Evolutionary conservation across 1,284 basidiomycete species (phyloP), one percentile per base, ranked within the genome.

Genomic region (Farysia itapuensis): DNA sequence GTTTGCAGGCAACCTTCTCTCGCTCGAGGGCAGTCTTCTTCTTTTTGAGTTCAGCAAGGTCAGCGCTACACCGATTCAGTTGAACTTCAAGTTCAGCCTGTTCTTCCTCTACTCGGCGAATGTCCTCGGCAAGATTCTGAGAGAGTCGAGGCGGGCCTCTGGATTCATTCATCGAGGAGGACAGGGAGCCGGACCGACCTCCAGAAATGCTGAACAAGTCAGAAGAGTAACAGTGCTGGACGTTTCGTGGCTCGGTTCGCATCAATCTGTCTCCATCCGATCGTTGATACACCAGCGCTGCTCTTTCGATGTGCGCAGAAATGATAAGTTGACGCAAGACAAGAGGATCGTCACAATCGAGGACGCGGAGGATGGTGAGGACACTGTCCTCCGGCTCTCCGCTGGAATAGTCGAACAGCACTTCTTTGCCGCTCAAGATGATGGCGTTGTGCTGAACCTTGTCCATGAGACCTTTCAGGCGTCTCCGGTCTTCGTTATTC

Each of bases 301-400:
- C 82, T 14, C 81, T 80, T 76, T 98, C 94, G 43, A 96, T 89
- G 31, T 78, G 78, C 16, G 78, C 78, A 29, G 81, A 79, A 75
- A 90, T 90, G 78, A 97, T 86, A 28, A 98, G 77, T 39, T 93
- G 81, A 36, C 91, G 89, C 21, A 85, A 80, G 3, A 93, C 87
- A 45, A 85, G 85, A 33, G 83, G 82, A 63, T 94, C 81, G 13
- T 84, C 81, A 61, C 94, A 81, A 89, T 88, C 84, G 5, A 96
- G 81, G n/a, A 86, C 87, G 18, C 90, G 86, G 22, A 94, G 80
- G 21, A 94, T 82, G 3, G 93, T 97, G 9, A 84, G 77, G 39
- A 86, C 80, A 18, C 81, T 66, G 11, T 78, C 60, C 19, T 82
- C 80, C 15, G 86, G 84, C 74, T 90, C 85, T 64, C 78, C 78